Percentiles rank a stretch among this genome's conserved stretches.
phyloP scores from a whole-genome alignment of 2,329 filamentous ascomycete genomes.

The Curvularia sp. region DNA sequence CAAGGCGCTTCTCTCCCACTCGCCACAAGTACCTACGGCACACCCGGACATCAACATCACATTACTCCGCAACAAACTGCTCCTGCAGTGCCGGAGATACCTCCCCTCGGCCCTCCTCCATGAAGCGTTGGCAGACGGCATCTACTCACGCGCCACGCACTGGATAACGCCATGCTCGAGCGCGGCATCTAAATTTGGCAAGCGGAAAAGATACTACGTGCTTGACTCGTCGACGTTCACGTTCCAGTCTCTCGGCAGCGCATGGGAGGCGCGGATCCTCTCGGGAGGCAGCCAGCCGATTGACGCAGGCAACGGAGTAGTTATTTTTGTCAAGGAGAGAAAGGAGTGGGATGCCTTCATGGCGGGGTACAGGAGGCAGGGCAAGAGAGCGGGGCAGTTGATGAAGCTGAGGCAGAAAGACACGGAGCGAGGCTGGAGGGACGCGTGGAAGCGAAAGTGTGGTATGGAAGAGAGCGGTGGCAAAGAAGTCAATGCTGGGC shows the following conservation, averaged over 20 bases:
- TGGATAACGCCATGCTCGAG: slow-evolving; percentile 35
- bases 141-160: slow-evolving; percentile 32
- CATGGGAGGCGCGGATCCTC: slow-evolving; percentile 35
- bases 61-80: slow-evolving; percentile 37
- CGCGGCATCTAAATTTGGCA: slow-evolving; percentile 25
- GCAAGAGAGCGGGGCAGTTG: slow-evolving; percentile 32
- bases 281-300: slow-evolving; percentile 30
- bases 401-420: slow-evolving; percentile 31
- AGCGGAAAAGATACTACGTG: slow-evolving; percentile 36
- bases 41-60: slow-evolving; percentile 39
- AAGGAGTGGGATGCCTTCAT: slow-evolving; percentile 35
- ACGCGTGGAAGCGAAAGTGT: slow-evolving; percentile 36
- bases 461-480: slow-evolving; percentile 29
- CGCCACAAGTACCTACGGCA: slow-evolving; percentile 31
- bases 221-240: slow-evolving; percentile 30
- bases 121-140: slow-evolving; percentile 34
- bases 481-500: slow-evolving; percentile 35
- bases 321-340: slow-evolving; percentile 35
- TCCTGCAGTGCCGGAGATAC: slow-evolving; percentile 35
- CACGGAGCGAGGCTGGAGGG: slow-evolving; percentile 32
- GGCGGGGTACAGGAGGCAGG: slow-evolving; percentile 33
- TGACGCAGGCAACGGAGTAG: slow-evolving; percentile 37
- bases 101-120: slow-evolving; percentile 26
- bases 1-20: slow-evolving; percentile 32
- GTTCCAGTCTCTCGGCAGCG: slow-evolving; percentile 28